These are phyloP conservation scores for Tephrocybe sp. DNA, from an alignment of 768 basidiomycete genomes.

Conservation along the genomic window DNA sequence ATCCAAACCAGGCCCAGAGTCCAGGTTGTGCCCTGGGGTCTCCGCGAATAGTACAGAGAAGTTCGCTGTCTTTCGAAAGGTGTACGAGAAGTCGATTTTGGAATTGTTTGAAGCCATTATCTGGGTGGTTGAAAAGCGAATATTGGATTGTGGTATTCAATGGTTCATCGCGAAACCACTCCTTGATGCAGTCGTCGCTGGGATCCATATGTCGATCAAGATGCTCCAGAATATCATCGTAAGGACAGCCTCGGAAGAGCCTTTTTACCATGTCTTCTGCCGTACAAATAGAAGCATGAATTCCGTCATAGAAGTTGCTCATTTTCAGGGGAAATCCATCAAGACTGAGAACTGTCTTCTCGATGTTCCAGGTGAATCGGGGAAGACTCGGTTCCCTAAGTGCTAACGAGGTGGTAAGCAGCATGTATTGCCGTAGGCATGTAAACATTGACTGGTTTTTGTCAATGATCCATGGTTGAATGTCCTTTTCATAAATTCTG, in stretches of 20 bases:
- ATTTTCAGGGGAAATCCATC: neutral
- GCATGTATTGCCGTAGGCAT: neutral
- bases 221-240: neutral
- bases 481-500: neutral
- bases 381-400: neutral
- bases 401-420: neutral
- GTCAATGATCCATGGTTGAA: constrained; percentile 2
- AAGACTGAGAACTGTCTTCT: neutral
- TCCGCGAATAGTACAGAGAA: neutral
- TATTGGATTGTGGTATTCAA: neutral
- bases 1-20: constrained; percentile 2
- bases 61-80: neutral
- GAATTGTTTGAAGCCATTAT: neutral
- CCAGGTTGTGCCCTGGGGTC: neutral
- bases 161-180: constrained; percentile 1
- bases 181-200: neutral
- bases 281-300: neutral
- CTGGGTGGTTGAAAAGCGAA: neutral
- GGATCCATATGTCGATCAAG: constrained; percentile 4
- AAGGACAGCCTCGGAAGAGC: neutral
- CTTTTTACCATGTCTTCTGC: neutral
- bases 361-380: neutral
- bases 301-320: neutral
- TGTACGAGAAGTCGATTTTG: neutral
- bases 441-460: neutral